Conservation (phyloP, 345 rosid species). For the Lumnitzera racemosa region DNA sequence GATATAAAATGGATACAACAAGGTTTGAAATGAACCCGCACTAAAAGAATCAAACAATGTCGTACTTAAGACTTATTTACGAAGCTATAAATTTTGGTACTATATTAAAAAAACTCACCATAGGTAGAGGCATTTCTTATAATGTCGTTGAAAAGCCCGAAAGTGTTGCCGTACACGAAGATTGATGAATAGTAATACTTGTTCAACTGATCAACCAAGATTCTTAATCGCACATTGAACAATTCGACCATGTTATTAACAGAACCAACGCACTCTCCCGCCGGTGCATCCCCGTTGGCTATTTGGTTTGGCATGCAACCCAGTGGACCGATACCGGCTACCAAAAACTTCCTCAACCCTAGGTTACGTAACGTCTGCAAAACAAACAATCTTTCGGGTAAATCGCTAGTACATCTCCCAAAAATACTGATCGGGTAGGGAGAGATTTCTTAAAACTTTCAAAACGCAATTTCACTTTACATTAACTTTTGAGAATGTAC, state of each 20-base stretch:
- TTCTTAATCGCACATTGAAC: constrained; percentile 36
- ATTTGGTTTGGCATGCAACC: constrained; percentile 61
- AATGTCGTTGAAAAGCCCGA: constrained; percentile 30
- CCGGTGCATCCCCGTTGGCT: constrained; percentile 28
- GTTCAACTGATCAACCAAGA: constrained; percentile 43
- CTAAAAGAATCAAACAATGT: too few relatives aligned
- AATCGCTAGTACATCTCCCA: background rate
- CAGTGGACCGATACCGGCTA: constrained; percentile 52
- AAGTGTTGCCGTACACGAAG: constrained; percentile 53
- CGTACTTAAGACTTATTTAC: too few relatives aligned
- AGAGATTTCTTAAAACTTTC: too few relatives aligned
- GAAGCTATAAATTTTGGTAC: too few relatives aligned
- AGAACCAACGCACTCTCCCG: constrained; percentile 28
- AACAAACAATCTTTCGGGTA: background rate
- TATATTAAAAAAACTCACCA: constrained; percentile 14
- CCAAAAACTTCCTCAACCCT: constrained; percentile 60
- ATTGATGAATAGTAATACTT: constrained; percentile 13
- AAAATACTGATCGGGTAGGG: too few relatives aligned
- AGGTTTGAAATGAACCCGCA: too few relatives aligned
- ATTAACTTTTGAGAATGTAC: too few relatives aligned
- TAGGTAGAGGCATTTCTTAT: constrained; percentile 26
- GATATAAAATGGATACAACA: too few relatives aligned
- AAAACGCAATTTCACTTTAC: too few relatives aligned
- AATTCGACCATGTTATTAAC: constrained; percentile 38
- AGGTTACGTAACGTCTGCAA: constrained; percentile 35